A percentile compares a stretch with the other conserved stretches of the same genome.
Evolutionary conservation across 2,329 filamentous ascomycete species (phyloP).

Genomic region (Fusarium redolens): DNA sequence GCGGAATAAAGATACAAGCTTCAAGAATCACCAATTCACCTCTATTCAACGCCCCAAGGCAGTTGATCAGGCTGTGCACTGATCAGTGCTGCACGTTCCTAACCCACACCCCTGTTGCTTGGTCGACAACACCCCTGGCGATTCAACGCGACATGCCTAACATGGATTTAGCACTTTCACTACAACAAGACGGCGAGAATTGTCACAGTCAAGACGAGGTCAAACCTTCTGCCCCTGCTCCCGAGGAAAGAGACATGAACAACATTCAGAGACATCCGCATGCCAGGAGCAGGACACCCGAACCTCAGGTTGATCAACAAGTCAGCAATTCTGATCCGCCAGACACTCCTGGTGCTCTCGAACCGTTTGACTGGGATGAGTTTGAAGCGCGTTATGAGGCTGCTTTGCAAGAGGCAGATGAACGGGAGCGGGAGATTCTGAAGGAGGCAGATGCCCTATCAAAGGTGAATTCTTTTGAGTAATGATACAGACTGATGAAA

Average conservation of each 20-base stretch:
- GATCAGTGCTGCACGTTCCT: slow-evolving; percentile 9
- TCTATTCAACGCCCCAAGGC: neutral
- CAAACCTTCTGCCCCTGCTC: slow-evolving; percentile 5
- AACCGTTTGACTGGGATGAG: slow-evolving; percentile 79
- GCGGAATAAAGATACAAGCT: neutral
- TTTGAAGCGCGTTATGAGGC: slow-evolving; percentile 76
- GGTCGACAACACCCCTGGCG: slow-evolving; percentile 31
- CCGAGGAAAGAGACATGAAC: slow-evolving; percentile 37
- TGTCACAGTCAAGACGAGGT: slow-evolving; percentile 21
- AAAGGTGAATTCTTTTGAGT: slow-evolving; percentile 58
- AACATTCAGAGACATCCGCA: slow-evolving; percentile 35
- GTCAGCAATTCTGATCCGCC: slow-evolving; percentile 52
- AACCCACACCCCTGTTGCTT: slow-evolving; percentile 36
- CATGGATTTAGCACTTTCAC: slow-evolving; percentile 36
- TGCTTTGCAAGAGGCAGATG: slow-evolving; percentile 71
- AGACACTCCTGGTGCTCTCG: slow-evolving; percentile 64
- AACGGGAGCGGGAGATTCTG: slow-evolving; percentile 72
- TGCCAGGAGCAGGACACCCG: slow-evolving; percentile 51
- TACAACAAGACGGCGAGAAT: slow-evolving; percentile 35
- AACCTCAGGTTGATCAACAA: slow-evolving; percentile 51
- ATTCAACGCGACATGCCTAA: slow-evolving; percentile 19
- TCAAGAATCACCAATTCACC: neutral
- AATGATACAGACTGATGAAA: neutral
- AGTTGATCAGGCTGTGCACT: neutral
- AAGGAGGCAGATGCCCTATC: slow-evolving; percentile 76